Conservation (phyloP, 1,284 basidiomycete genomes). For the Omphalotus olearius region DNA sequence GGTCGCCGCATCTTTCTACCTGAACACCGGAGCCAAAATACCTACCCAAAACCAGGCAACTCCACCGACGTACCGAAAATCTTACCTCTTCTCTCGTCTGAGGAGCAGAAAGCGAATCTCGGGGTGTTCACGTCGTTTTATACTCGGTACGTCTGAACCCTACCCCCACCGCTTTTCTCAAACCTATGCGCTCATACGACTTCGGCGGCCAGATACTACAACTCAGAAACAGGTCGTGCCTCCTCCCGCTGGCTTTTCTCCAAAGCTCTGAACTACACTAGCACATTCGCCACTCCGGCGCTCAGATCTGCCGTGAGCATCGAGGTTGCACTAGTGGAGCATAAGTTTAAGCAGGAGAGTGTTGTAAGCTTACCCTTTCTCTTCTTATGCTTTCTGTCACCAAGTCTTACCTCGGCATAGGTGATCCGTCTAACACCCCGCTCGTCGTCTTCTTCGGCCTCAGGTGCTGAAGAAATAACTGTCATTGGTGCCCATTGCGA, state of each 20-base stretch:
- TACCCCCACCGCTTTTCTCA: no score
- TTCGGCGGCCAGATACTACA: slow-evolving; percentile 45
- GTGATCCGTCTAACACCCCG: slow-evolving; percentile 15
- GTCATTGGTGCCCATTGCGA: slow-evolving; percentile 46
- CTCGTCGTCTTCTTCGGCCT: not conserved
- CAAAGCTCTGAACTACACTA: slow-evolving; percentile 13
- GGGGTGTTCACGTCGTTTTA: slow-evolving; percentile 22
- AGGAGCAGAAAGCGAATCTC: slow-evolving; percentile 23
- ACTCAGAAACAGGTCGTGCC: slow-evolving; percentile 37
- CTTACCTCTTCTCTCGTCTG: slow-evolving; percentile 21
- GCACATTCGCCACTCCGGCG: slow-evolving; percentile 7
- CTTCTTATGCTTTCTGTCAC: not conserved
- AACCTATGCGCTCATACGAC: no score
- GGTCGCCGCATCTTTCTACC: not conserved
- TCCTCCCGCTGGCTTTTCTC: slow-evolving; percentile 17
- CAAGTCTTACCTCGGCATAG: not conserved
- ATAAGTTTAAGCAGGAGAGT: slow-evolving; percentile 16
- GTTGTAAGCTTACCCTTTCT: slow-evolving; percentile 10
- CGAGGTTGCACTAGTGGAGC: slow-evolving; percentile 11
- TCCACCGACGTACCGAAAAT: slow-evolving; percentile 21
- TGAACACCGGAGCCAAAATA: slow-evolving; percentile 6
- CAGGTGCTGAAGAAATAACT: slow-evolving; percentile 26
- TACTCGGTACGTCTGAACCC: not conserved
- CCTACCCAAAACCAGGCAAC: slow-evolving; percentile 16
- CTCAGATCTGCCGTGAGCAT: slow-evolving; percentile 11